Percentiles rank a stretch among this genome's conserved stretches.
These are phyloP conservation scores for Diaporthe eres DNA, from an alignment of 2,329 filamentous ascomycete genomes.

Conservation along the genomic window DNA sequence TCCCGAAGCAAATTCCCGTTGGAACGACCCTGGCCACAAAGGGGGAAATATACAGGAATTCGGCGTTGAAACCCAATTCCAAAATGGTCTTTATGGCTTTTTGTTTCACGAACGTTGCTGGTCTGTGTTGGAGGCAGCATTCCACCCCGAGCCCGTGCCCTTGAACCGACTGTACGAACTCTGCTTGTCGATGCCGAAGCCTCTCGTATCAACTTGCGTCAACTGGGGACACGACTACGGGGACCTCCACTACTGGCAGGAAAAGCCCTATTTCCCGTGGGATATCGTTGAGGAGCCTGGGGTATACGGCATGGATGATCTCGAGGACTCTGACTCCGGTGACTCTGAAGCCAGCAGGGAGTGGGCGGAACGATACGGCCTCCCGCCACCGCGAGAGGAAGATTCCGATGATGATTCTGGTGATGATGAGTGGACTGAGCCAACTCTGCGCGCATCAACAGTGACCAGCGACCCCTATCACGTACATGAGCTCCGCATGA, in stretches of 20 bases:
- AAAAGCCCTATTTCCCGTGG: background rate
- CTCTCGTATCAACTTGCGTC: background rate
- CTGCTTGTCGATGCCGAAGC: background rate
- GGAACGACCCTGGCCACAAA: background rate
- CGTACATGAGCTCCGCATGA: background rate
- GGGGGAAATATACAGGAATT: background rate
- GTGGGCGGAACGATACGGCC: background rate
- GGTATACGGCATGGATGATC: background rate
- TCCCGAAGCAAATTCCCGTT: background rate
- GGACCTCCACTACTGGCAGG: background rate
- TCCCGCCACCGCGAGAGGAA: background rate
- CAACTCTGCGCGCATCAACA: background rate
- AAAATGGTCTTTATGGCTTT: background rate
- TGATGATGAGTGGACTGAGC: background rate
- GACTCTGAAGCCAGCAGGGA: background rate
- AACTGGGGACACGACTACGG: background rate
- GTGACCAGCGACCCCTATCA: background rate
- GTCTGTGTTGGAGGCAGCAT: background rate
- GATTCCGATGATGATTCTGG: background rate
- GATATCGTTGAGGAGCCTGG: background rate
- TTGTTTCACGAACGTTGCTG: background rate
- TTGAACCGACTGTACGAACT: background rate
- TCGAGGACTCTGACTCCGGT: background rate
- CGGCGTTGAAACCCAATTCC: background rate
- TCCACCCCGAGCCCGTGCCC: background rate